Evolutionary conservation across 1,284 basidiomycete genomes (phyloP).

Genomic region (Ganoderma lucidum): DNA sequence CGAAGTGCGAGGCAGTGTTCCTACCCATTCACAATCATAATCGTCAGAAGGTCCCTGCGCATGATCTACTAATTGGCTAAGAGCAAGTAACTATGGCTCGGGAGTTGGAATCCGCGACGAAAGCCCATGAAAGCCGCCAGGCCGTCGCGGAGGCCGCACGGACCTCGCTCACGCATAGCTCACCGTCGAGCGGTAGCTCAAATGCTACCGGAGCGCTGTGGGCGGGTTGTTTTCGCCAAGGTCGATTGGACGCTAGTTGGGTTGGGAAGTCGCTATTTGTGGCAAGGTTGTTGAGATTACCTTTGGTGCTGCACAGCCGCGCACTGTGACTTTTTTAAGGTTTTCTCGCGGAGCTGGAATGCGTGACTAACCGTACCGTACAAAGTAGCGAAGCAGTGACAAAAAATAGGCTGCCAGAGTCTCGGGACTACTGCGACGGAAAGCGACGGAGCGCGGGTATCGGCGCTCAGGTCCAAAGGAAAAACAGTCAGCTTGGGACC

Average conservation of each 20-base stretch:
- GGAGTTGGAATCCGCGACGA: neutral
- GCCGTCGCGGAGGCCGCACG: neutral
- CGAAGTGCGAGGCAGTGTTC: neutral
- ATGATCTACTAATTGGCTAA: neutral
- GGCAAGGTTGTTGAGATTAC: neutral
- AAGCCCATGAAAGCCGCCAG: neutral
- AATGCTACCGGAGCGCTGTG: neutral
- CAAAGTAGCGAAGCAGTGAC: neutral
- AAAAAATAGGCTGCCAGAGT: neutral
- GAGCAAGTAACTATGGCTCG: neutral
- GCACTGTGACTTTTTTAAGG: neutral
- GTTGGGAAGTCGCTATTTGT: neutral
- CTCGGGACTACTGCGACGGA: neutral
- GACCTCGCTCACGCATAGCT: neutral
- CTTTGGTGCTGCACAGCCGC: conserved; percentile 6
- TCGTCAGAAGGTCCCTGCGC: neutral
- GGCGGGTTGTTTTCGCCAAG: neutral
- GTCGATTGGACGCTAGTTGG: neutral
- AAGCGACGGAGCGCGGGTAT: neutral
- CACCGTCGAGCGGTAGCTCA: neutral
- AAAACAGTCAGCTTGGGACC: neutral
- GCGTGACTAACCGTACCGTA: conserved; percentile 9
- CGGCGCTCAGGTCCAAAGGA: neutral
- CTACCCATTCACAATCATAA: neutral
- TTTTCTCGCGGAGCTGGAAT: conserved; percentile 5